Evolutionary conservation across 139 green algal genomes (phyloP).

Genomic region (Chlorella sp.): DNA sequence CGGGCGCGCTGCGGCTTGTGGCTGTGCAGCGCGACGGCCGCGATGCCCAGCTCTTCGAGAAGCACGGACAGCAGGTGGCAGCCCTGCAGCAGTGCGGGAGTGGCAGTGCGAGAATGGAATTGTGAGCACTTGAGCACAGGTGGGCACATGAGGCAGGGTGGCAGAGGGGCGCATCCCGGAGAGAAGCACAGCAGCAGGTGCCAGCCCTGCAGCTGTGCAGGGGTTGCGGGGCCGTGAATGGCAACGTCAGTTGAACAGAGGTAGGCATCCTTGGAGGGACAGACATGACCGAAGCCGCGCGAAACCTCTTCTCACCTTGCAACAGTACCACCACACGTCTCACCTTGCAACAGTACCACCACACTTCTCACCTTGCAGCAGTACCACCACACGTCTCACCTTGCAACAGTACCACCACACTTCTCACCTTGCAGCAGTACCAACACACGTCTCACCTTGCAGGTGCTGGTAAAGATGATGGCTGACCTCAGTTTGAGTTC

Average conservation of each 20-base stretch:
- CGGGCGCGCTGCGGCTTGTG: slow-evolving; percentile 80
- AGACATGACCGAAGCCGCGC: too few species aligned
- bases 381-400: too few species aligned
- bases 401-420: background rate
- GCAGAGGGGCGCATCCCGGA: background rate
- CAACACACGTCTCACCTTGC: slow-evolving; percentile 68
- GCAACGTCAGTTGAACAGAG: too few species aligned
- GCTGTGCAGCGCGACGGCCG: slow-evolving; percentile 68
- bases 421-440: too few species aligned
- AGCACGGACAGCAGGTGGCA: slow-evolving; percentile 68
- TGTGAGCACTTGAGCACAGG: background rate
- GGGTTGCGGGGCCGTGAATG: too few species aligned
- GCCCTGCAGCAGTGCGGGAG: background rate
- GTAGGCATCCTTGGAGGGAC: too few species aligned
- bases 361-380: slow-evolving; percentile 61
- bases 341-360: too few species aligned
- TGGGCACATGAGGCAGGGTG: background rate
- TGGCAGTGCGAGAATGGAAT: background rate
- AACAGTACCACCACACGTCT: background rate
- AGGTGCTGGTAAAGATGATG: slow-evolving; percentile 94
- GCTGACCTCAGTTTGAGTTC: slow-evolving; percentile 72
- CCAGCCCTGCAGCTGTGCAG: background rate
- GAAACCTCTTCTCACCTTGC: too few species aligned
- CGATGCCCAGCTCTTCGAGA: slow-evolving; percentile 83
- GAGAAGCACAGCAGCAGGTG: background rate